Evolutionary conservation across 1,284 basidiomycete species (phyloP).

Genomic region (Ganoderma leucocontextum): DNA sequence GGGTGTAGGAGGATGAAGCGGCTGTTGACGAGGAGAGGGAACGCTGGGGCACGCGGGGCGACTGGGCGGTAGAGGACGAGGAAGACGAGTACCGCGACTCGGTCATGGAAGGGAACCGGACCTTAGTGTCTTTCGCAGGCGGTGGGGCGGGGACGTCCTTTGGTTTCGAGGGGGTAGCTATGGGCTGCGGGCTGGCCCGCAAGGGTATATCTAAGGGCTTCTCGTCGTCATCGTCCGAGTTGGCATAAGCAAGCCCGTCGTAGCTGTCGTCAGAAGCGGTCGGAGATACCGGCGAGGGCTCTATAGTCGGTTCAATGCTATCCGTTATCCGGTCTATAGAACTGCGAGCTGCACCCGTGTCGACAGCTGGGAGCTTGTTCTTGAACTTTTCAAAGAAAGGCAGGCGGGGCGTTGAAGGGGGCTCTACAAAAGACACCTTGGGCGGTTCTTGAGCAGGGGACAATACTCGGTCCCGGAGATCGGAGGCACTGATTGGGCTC

Average conservation of each 20-base stretch:
- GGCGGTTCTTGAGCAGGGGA: constrained; percentile 38
- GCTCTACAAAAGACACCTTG: constrained; percentile 43
- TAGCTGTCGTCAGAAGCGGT: constrained; percentile 40
- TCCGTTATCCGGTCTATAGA: constrained; percentile 18
- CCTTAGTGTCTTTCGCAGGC: constrained; percentile 28
- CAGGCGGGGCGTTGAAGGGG: constrained; percentile 45
- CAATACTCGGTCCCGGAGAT: constrained; percentile 37
- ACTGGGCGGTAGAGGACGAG: constrained; percentile 34
- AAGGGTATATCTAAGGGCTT: constrained; percentile 29
- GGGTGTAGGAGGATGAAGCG: constrained; percentile 38
- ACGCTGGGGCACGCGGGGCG: constrained; percentile 38
- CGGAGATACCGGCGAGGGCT: constrained; percentile 36
- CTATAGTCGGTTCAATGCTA: constrained; percentile 6
- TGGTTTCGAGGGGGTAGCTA: constrained; percentile 20
- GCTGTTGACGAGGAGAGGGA: constrained; percentile 42
- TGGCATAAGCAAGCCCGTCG: constrained; percentile 42
- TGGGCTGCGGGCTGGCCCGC: constrained; percentile 30
- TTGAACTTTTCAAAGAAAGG: constrained; percentile 61
- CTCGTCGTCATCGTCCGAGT: constrained; percentile 41
- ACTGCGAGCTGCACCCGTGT: constrained; percentile 29
- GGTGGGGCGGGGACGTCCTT: constrained; percentile 12
- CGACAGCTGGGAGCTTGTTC: constrained; percentile 39
- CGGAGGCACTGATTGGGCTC: constrained; percentile 30
- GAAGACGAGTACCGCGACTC: constrained; percentile 41
- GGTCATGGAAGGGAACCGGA: constrained; percentile 44